Conservation (phyloP, 106 monocot species). For the Vanilla planifolia region DNA sequence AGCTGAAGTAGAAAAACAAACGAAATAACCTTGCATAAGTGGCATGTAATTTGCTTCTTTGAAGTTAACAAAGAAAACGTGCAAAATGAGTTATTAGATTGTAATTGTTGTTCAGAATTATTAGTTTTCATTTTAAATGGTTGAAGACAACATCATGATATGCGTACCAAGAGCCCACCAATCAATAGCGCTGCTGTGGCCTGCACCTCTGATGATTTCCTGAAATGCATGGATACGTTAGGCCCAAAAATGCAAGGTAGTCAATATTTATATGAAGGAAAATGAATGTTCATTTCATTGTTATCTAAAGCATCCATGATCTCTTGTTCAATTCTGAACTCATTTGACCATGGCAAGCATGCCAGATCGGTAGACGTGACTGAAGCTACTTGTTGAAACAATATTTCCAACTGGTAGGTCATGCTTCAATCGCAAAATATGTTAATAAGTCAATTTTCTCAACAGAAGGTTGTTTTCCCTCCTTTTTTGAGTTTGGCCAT, state of each 20-base stretch:
- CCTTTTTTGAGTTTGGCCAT: not conserved
- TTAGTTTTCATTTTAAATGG: not conserved
- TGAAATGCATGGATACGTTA: constrained; percentile 30
- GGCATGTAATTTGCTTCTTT: too few relatives aligned
- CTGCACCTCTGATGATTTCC: constrained; percentile 85
- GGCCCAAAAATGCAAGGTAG: not conserved
- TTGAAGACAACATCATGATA: not conserved
- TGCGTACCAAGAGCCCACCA: constrained; percentile 97
- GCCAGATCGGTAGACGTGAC: too few relatives aligned
- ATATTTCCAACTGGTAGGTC: not conserved
- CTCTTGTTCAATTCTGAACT: not conserved
- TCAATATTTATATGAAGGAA: not conserved
- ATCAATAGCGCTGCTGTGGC: constrained; percentile 87
- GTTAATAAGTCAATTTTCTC: not conserved
- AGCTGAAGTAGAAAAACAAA: too few relatives aligned
- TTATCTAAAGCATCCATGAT: too few relatives aligned
- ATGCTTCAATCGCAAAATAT: not conserved
- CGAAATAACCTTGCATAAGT: too few relatives aligned
- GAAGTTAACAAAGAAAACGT: too few relatives aligned
- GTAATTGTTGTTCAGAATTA: not conserved
- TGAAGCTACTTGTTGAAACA: not conserved
- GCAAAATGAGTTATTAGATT: too few relatives aligned
- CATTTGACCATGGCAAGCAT: not conserved
- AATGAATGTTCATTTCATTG: not conserved
- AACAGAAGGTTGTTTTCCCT: not conserved